Base-by-base conservation (phyloP, 306 rosid species). In the Mimosa bimucronata region DNA sequence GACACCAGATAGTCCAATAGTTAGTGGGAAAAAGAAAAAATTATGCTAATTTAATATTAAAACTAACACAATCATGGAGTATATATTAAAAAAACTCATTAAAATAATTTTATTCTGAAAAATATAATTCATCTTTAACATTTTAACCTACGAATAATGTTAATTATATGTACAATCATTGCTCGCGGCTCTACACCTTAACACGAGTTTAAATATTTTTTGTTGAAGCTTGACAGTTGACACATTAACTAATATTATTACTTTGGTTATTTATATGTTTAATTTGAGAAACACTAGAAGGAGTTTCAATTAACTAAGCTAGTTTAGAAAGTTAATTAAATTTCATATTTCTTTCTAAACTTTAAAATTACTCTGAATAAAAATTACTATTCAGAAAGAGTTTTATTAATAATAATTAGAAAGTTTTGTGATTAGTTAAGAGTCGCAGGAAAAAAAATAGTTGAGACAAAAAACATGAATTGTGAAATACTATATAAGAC, bases 1-100 rank as follows among this genome's bases (percentile, higher is more conserved):
- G 74, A 70, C 57, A 44, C 25, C 13, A 9, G 23, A 41, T 40
- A 21, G 73, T 68, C 73, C 73, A 68, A 40, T 21, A 28, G 52
- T 68, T 68, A 6, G 52, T 23, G 13, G 10, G 12, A n/a, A 12
- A 68, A 55, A 1, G 45, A 9, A 13, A 13, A 45, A 1, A 2
- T 16, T n/a, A 19, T 8, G 7, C 18, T 60, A 5, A 14, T 26
- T 62, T 62, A 15, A 61, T 5, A 61, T 28, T 19, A 52, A 42
- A 1, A 6, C 7, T 52, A 4, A 14, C 25, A 52, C 15, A 52
- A 7, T 19, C 25, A 52, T 52, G 9, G 19, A 53, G 60, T n/a
- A 53, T 16, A 19, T n/a, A 53, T 2, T 46, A 7, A n/a, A 53
- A 9, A 53, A n/a, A 50, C 26, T 53, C 61, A 53, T 19, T 53